Evolutionary conservation across 2,329 filamentous ascomycete species (phyloP).

Genomic region (Penicillium occitanis): DNA sequence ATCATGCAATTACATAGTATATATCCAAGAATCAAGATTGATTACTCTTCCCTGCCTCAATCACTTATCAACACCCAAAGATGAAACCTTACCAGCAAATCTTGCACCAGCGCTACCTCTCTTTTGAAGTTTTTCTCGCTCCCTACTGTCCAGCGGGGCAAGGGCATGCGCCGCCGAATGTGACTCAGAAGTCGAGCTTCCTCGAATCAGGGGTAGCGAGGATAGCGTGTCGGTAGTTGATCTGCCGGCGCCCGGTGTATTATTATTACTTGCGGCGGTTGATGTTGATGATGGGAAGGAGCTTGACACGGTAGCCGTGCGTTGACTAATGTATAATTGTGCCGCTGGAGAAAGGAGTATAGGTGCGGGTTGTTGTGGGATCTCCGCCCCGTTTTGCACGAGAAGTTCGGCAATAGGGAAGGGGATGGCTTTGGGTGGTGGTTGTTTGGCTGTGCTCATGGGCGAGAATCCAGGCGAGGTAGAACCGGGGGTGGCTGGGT

Average conservation of each 20-base stretch:
- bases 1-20: constrained; percentile 12
- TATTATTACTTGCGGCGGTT: not conserved
- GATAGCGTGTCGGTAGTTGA: constrained; percentile 63
- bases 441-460: constrained; percentile 30
- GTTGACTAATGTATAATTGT: constrained; percentile 81
- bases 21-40: not conserved
- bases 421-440: constrained; percentile 54
- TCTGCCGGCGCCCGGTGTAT: constrained; percentile 37
- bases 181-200: constrained; percentile 31
- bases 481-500: constrained; percentile 72
- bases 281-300: constrained; percentile 8
- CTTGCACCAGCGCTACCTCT: constrained; percentile 74
- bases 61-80: constrained; percentile 30
- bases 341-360: constrained; percentile 82
- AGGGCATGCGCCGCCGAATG: constrained; percentile 32
- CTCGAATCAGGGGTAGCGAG: constrained; percentile 58
- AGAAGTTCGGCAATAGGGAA: constrained; percentile 91
- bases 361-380: constrained; percentile 71
- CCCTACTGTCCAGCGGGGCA: constrained; percentile 42
- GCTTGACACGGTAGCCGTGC: constrained; percentile 41
- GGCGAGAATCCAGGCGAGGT: constrained; percentile 29
- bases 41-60: not conserved
- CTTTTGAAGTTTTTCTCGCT: constrained; percentile 74
- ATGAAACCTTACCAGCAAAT: constrained; percentile 54
- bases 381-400: constrained; percentile 88